Evolutionary conservation across 106 monocot genomes (phyloP).

Genomic region (Gastrodia elata): DNA sequence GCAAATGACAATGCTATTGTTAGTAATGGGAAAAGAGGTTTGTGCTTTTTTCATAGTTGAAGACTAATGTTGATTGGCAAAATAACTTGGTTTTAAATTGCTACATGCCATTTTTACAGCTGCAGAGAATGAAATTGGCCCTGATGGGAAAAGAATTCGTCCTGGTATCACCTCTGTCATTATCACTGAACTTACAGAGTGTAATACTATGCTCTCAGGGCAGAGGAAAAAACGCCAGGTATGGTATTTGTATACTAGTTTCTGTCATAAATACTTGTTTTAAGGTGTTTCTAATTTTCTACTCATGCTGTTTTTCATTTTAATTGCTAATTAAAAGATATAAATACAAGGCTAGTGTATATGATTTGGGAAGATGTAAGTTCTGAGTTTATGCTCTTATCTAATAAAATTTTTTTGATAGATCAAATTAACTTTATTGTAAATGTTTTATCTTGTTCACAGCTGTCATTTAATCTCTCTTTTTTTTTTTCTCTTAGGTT

Average conservation of each 20-base stretch:
- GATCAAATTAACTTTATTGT: not conserved
- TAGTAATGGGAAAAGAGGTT: slow-evolving; percentile 80
- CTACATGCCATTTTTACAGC: slow-evolving; percentile 22
- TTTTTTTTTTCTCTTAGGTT: slow-evolving; percentile 22
- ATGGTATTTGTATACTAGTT: not conserved
- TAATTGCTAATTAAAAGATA: not conserved
- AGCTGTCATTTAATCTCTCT: slow-evolving; percentile 3
- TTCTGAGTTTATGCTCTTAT: not conserved
- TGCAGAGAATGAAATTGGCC: slow-evolving; percentile 69
- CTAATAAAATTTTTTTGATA: not conserved
- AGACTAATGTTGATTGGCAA: not conserved
- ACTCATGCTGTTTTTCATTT: not conserved
- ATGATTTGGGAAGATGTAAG: not conserved
- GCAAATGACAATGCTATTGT: slow-evolving; percentile 23
- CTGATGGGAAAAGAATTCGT: slow-evolving; percentile 87
- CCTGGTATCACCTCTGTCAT: slow-evolving; percentile 74
- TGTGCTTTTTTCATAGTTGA: not conserved
- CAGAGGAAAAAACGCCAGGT: slow-evolving; percentile 96
- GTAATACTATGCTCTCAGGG: slow-evolving; percentile 69
- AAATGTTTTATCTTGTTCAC: not conserved
- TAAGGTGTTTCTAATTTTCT: not conserved
- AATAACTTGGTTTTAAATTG: slow-evolving; percentile 1
- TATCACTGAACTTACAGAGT: slow-evolving; percentile 78
- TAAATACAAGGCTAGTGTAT: not conserved
- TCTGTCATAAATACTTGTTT: not conserved